A percentile compares a stretch with the other conserved stretches of the same genome.
Conservation (phyloP, 1,284 basidiomycete species). For the Lentinus polychrous region DNA sequence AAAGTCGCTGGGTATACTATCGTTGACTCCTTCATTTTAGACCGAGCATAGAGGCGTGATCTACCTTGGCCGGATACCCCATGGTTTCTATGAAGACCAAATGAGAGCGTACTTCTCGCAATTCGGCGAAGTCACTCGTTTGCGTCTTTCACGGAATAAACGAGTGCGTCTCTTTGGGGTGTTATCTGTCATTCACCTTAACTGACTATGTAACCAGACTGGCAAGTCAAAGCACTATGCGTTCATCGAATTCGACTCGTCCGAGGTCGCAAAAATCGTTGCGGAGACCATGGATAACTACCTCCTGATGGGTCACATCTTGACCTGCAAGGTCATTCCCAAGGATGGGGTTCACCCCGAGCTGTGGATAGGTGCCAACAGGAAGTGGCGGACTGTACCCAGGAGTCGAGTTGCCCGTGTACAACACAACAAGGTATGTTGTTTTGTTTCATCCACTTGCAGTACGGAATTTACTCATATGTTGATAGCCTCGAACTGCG, state of each 20-base stretch:
- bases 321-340: slow-evolving; percentile 84
- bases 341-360: slow-evolving; percentile 88
- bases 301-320: slow-evolving; percentile 88
- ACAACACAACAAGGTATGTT: slow-evolving; percentile 75
- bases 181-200: too few relatives aligned
- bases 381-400: slow-evolving; percentile 82
- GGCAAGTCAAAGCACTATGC: slow-evolving; percentile 96
- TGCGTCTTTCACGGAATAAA: slow-evolving; percentile 91
- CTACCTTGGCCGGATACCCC: slow-evolving; percentile 87
- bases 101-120: slow-evolving; percentile 91
- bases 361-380: slow-evolving; percentile 95
- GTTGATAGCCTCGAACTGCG: slow-evolving; percentile 62
- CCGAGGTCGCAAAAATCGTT: slow-evolving; percentile 89
- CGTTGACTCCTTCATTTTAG: slow-evolving; percentile 28
- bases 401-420: slow-evolving; percentile 64
- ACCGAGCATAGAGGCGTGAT: slow-evolving; percentile 78
- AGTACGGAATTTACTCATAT: slow-evolving; percentile 7
- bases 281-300: slow-evolving; percentile 99
- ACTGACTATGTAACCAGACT: slow-evolving; percentile 47
- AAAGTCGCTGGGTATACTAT: not conserved
- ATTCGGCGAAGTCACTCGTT: slow-evolving; percentile 86
- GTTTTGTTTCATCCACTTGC: not conserved
- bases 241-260: slow-evolving; percentile 92
- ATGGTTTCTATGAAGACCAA: slow-evolving; percentile 96
- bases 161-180: too few relatives aligned